Evolutionary conservation across 768 basidiomycete genomes (phyloP).

Genomic region (Trametes meyenii): DNA sequence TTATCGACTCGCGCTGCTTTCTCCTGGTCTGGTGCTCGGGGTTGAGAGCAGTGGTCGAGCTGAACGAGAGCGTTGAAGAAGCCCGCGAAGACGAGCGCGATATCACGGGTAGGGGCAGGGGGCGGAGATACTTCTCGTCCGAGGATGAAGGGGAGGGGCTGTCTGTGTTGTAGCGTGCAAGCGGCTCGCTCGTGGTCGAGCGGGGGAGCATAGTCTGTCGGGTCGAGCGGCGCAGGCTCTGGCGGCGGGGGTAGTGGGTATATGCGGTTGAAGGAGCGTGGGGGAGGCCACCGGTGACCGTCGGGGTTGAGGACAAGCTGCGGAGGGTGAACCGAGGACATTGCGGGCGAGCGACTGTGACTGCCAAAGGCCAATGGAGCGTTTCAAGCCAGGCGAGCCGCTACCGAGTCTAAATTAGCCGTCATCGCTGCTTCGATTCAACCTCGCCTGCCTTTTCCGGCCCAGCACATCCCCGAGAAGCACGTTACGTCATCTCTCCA

Average conservation of each 20-base stretch:
- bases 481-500: constrained; percentile 13
- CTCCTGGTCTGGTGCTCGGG: constrained; percentile 1
- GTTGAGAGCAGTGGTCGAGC: constrained; percentile 28
- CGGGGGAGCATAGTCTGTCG: constrained; percentile 24
- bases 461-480: background rate
- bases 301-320: constrained; percentile 12
- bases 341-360: background rate
- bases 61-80: constrained; percentile 25
- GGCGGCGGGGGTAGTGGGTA: constrained; percentile 2
- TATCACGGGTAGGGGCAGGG: constrained; percentile 21
- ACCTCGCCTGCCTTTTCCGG: constrained; percentile 16
- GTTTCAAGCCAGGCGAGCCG: constrained; percentile 14
- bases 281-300: constrained; percentile 19
- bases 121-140: constrained; percentile 13
- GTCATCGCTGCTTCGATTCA: constrained; percentile 17
- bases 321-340: background rate
- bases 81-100: constrained; percentile 25
- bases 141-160: constrained; percentile 16
- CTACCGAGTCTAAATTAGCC: constrained; percentile 2
- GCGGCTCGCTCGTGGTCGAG: constrained; percentile 23
- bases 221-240: background rate
- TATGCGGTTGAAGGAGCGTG: constrained; percentile 14
- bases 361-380: background rate
- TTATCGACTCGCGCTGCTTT: background rate
- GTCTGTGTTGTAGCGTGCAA: constrained; percentile 14